A percentile compares a stretch with the other conserved stretches of the same genome.
Evolutionary conservation across 345 rosid genomes (phyloP).

Genomic region (Populus nigra): DNA sequence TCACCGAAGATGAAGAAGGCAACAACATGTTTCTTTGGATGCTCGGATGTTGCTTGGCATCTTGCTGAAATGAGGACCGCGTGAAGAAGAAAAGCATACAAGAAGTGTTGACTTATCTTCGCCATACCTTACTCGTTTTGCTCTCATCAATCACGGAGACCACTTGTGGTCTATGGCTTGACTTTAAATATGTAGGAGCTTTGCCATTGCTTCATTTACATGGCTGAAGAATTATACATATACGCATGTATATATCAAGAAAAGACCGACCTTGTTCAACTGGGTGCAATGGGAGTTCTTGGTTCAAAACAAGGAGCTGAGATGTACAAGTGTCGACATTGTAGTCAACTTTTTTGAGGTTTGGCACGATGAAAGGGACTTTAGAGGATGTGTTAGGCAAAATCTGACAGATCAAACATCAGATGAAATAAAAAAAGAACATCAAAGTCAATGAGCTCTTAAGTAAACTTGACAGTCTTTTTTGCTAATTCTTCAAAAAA

Average conservation of each 20-base stretch:
- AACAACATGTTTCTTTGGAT: constrained; percentile 15
- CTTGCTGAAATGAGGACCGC: constrained; percentile 9
- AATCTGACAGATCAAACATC: neutral
- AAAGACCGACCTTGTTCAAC: too few species aligned
- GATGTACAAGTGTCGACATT: neutral
- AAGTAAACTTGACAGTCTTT: too few species aligned
- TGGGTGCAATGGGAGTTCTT: neutral
- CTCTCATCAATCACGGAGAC: neutral
- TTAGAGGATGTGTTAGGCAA: neutral
- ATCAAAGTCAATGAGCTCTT: too few species aligned
- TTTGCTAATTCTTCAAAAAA: too few species aligned
- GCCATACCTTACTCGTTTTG: constrained; percentile 30
- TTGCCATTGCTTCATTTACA: neutral
- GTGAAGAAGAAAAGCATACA: constrained; percentile 17
- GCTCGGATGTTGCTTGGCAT: constrained; percentile 5
- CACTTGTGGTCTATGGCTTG: too few species aligned
- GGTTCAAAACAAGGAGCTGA: neutral
- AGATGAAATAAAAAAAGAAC: neutral
- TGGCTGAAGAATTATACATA: neutral
- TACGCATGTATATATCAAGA: too few species aligned
- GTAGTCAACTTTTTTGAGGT: neutral
- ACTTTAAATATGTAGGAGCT: neutral
- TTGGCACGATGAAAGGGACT: neutral
- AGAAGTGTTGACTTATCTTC: constrained; percentile 16
- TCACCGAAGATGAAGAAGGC: constrained; percentile 76